phyloP scores from a whole-genome alignment of 2,329 filamentous ascomycete species.

The Colletotrichum karsti region DNA sequence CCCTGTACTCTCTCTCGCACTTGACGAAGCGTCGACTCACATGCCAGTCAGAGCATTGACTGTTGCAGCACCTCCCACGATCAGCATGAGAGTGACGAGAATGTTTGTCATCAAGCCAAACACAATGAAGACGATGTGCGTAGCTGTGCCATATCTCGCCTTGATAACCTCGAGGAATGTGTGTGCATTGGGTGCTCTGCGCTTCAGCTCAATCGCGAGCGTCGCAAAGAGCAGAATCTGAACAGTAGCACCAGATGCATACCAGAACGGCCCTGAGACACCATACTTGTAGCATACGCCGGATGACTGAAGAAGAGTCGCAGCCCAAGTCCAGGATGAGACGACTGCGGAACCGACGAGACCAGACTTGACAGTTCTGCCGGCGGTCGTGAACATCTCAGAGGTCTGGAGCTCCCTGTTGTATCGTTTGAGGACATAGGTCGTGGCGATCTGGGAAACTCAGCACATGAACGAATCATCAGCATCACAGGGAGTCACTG shows the following conservation, averaged over 20 bases:
- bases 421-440: slow-evolving; percentile 72
- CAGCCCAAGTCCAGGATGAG: slow-evolving; percentile 86
- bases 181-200: slow-evolving; percentile 81
- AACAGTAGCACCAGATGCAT: slow-evolving; percentile 72
- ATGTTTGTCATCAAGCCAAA: slow-evolving; percentile 84
- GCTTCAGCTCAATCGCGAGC: slow-evolving; percentile 82
- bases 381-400: slow-evolving; percentile 85
- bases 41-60: slow-evolving; percentile 51
- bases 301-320: slow-evolving; percentile 75
- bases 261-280: slow-evolving; percentile 61
- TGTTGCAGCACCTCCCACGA: slow-evolving; percentile 83
- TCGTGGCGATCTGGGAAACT: slow-evolving; percentile 64
- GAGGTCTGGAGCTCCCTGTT: slow-evolving; percentile 80
- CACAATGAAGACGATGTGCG: slow-evolving; percentile 77
- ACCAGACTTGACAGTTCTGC: slow-evolving; percentile 82
- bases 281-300: slow-evolving; percentile 80
- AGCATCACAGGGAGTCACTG: neutral
- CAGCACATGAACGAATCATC: neutral
- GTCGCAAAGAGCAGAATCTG: slow-evolving; percentile 87
- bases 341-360: slow-evolving; percentile 86
- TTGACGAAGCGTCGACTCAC: neutral
- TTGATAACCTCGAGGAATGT: slow-evolving; percentile 79
- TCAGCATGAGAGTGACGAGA: slow-evolving; percentile 76
- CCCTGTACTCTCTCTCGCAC: neutral
- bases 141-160: slow-evolving; percentile 72